These are phyloP conservation scores for Vicia sativa DNA, from an alignment of 306 rosid genomes.

Conservation along the genomic window DNA sequence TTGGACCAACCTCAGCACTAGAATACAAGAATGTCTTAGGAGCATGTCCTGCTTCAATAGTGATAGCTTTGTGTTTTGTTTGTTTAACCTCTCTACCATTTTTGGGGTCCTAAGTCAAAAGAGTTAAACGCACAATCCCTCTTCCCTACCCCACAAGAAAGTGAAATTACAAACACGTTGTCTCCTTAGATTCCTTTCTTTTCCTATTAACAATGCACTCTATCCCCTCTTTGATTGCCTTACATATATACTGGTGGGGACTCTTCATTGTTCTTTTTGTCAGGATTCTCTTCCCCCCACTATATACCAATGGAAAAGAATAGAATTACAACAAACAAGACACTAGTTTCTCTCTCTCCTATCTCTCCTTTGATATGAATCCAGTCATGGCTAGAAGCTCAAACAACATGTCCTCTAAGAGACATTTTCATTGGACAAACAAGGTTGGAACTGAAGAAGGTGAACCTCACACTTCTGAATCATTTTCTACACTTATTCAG, in stretches of 20 bases:
- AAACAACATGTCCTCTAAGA: conserved; percentile 70
- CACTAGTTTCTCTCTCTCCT: conserved; percentile 39
- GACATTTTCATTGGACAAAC: conserved; percentile 88
- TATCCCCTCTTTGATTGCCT: conserved; percentile 50
- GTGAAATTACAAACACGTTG: conserved; percentile 66
- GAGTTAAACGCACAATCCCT: conserved; percentile 55
- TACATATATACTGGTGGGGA: conserved; percentile 68
- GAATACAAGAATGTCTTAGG: conserved; percentile 36
- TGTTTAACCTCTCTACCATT: conserved; percentile 39
- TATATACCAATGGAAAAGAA: conserved; percentile 33
- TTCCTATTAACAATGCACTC: conserved; percentile 42
- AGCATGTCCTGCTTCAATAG: conserved; percentile 46
- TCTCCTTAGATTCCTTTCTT: conserved; percentile 78
- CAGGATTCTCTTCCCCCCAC: conserved; percentile 67
- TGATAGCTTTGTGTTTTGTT: conserved; percentile 36
- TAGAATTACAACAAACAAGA: conserved; percentile 42
- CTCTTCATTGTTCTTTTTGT: conserved; percentile 68
- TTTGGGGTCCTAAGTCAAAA: conserved; percentile 64
- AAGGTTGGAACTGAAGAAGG: conserved; percentile 73
- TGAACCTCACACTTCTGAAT: conserved; percentile 46
- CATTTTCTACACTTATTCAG: conserved; percentile 42
- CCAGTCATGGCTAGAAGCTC: conserved; percentile 58
- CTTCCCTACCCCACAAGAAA: conserved; percentile 63
- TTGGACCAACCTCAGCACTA: conserved; percentile 24
- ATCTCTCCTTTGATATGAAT: conserved; percentile 54